Conservation (phyloP, 2,329 filamentous ascomycete genomes). For the Fusarium torulosum region DNA sequence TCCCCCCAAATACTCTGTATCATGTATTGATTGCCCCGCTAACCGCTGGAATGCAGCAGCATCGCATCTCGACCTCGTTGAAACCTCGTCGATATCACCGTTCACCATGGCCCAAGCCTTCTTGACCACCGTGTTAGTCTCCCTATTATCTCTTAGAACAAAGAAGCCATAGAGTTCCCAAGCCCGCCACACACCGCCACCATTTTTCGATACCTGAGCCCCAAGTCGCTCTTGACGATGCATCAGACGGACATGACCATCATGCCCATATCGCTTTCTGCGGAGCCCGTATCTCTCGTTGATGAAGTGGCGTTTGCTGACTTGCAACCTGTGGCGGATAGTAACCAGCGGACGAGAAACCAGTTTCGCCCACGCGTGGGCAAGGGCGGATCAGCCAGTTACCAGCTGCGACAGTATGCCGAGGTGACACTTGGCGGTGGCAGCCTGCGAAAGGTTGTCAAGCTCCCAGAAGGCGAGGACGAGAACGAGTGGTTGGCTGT, state of each 20-base stretch:
- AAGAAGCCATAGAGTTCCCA: slow-evolving; percentile 1
- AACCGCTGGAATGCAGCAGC: slow-evolving; percentile 57
- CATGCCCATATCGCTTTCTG: slow-evolving; percentile 48
- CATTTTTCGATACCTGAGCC: slow-evolving; percentile 53
- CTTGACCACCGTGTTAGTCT: slow-evolving; percentile 59
- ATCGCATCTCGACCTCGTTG: slow-evolving; percentile 24
- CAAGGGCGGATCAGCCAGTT: slow-evolving; percentile 87
- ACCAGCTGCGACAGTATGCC: slow-evolving; percentile 97
- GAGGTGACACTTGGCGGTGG: slow-evolving; percentile 96
- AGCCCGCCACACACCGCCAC: slow-evolving; percentile 31
- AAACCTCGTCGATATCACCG: slow-evolving; percentile 29
- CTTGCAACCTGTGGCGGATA: slow-evolving; percentile 55
- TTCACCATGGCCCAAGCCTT: slow-evolving; percentile 56
- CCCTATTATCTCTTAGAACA: neutral
- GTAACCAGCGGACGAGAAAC: slow-evolving; percentile 87
- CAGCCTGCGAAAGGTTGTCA: slow-evolving; percentile 94
- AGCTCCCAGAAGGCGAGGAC: slow-evolving; percentile 96
- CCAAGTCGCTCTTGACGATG: slow-evolving; percentile 52
- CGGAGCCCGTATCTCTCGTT: slow-evolving; percentile 20
- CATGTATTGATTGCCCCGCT: slow-evolving; percentile 54
- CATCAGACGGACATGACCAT: slow-evolving; percentile 49
- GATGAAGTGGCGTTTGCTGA: slow-evolving; percentile 50
- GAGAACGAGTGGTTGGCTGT: slow-evolving; percentile 98
- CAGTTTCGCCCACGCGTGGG: slow-evolving; percentile 91
- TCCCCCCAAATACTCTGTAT: slow-evolving; percentile 9